Evolutionary conservation across 805 yeast genomes (phyloP).

Genomic region (Pichia kluyveri): DNA sequence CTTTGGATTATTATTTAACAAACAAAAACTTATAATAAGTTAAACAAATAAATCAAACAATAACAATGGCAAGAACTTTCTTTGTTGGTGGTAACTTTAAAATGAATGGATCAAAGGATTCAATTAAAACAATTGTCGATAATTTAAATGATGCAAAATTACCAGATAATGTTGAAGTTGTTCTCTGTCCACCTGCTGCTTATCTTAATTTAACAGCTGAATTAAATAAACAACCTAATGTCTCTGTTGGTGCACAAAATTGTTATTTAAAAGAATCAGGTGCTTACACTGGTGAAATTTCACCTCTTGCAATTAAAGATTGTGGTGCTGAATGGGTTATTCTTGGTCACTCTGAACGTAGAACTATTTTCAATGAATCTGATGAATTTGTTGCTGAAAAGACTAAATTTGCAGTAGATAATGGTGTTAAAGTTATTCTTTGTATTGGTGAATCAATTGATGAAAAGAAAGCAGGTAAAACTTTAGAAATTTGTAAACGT

Average conservation of each 20-base stretch:
- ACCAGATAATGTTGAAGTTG: conserved; percentile 80
- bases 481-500: conserved; percentile 78
- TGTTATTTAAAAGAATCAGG: conserved; percentile 82
- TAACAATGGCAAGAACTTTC: conserved; percentile 35
- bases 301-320: conserved; percentile 83
- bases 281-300: conserved; percentile 97
- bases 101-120: conserved; percentile 89
- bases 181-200: conserved; percentile 92
- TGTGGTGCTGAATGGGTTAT: conserved; percentile 91
- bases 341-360: conserved; percentile 98
- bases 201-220: conserved; percentile 73
- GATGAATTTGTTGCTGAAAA: conserved; percentile 90
- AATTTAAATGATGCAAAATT: conserved; percentile 72
- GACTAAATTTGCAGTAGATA: conserved; percentile 87
- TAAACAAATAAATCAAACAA: not conserved
- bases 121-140: conserved; percentile 76
- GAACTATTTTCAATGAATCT: conserved; percentile 83
- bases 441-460: conserved; percentile 98
- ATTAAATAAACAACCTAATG: conserved; percentile 59
- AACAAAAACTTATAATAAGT: not conserved
- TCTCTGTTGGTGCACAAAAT: conserved; percentile 86
- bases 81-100: conserved; percentile 99
- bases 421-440: conserved; percentile 83
- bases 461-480: conserved; percentile 83
- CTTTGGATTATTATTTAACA: not conserved